Percentiles rank a stretch among this genome's conserved stretches.
These are phyloP conservation scores for Exsudoporus frostii DNA, from an alignment of 768 basidiomycete genomes.

Conservation along the genomic window DNA sequence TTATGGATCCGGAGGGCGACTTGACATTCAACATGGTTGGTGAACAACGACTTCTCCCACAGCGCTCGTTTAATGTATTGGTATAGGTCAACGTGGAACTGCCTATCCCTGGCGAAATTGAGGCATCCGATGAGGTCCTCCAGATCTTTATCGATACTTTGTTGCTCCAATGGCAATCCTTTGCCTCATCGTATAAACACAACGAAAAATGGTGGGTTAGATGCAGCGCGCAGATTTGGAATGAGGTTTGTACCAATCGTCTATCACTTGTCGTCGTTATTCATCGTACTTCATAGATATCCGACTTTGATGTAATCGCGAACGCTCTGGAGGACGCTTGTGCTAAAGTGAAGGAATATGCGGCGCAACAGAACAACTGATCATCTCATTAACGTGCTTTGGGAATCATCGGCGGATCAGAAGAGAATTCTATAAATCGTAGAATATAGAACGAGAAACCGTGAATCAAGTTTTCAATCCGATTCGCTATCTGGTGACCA, in stretches of 20 bases:
- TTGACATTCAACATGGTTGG: slow-evolving; percentile 70
- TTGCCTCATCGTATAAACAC: slow-evolving; percentile 16
- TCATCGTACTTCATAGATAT: slow-evolving; percentile 20
- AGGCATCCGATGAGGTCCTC: slow-evolving; percentile 13
- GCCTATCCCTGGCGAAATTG: slow-evolving; percentile 31
- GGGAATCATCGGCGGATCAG: background rate
- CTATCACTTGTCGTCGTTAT: background rate
- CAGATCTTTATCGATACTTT: slow-evolving; percentile 17
- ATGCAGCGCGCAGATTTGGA: slow-evolving; percentile 32
- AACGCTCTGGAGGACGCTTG: slow-evolving; percentile 27
- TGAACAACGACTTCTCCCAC: background rate
- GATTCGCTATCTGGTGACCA: background rate
- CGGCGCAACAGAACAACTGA: slow-evolving; percentile 2
- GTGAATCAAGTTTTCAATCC: background rate
- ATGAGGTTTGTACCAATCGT: slow-evolving; percentile 23
- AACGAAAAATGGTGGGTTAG: slow-evolving; percentile 33
- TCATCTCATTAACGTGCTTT: background rate
- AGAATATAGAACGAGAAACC: background rate
- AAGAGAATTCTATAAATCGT: background rate
- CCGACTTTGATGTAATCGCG: slow-evolving; percentile 31
- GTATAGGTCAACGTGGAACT: slow-evolving; percentile 41
- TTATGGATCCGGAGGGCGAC: slow-evolving; percentile 59
- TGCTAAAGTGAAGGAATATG: slow-evolving; percentile 11
- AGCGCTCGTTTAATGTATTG: background rate
- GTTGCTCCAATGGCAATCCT: slow-evolving; percentile 21